phyloP scores from a whole-genome alignment of 2,329 filamentous ascomycete genomes.

The Colletotrichum theobromicola region DNA sequence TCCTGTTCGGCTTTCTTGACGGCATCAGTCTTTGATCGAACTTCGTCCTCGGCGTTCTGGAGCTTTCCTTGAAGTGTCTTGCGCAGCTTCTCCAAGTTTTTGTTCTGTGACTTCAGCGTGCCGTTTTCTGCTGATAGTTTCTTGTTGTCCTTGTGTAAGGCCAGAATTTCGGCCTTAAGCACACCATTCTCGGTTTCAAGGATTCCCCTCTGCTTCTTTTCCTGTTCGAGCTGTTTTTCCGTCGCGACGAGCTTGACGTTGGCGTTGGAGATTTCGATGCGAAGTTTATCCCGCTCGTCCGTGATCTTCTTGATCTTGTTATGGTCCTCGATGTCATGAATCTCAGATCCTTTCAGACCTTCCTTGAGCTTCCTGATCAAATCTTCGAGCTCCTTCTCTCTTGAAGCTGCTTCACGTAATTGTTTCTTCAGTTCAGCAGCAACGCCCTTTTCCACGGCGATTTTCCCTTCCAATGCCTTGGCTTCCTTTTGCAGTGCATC shows the following conservation, averaged over 20 bases:
- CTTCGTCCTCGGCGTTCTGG: not conserved
- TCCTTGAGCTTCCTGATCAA: not conserved
- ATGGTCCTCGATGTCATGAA: not conserved
- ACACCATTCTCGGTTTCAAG: not conserved
- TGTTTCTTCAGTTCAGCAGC: not conserved
- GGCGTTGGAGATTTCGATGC: not conserved
- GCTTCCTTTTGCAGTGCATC: not conserved
- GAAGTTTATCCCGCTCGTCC: not conserved
- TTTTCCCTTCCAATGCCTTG: not conserved
- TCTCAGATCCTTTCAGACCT: too few relatives aligned
- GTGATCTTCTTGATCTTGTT: not conserved
- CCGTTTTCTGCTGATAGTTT: not conserved
- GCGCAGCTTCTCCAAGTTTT: not conserved
- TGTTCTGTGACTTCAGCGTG: not conserved
- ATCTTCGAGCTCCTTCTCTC: not conserved
- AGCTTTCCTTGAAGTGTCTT: not conserved
- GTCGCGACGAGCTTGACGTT: not conserved
- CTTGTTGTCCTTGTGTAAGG: not conserved
- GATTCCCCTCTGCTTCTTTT: not conserved
- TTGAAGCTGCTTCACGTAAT: not conserved
- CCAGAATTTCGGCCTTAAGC: not conserved
- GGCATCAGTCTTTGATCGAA: not conserved
- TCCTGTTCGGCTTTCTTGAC: not conserved
- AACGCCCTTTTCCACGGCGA: not conserved
- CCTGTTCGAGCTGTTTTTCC: not conserved